These are phyloP conservation scores for Penicillium odoratum DNA, from an alignment of 495 filamentous ascomycete genomes.

Conservation along the genomic window DNA sequence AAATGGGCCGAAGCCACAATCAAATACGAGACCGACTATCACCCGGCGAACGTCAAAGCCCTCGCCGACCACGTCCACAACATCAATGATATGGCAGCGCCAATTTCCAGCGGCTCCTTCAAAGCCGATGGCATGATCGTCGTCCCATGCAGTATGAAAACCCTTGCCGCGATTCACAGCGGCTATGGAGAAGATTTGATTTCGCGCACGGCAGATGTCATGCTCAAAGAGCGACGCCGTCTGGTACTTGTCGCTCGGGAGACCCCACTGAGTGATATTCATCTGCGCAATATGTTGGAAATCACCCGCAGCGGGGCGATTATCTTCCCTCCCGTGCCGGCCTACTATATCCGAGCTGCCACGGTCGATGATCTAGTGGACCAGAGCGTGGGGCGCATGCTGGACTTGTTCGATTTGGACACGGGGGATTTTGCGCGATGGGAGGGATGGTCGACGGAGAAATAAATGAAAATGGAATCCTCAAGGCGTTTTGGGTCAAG, in stretches of 20 bases:
- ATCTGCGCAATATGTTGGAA: slow-evolving; percentile 46
- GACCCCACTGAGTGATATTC: slow-evolving; percentile 47
- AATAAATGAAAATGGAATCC: background rate
- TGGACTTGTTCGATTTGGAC: slow-evolving; percentile 48
- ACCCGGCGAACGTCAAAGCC: slow-evolving; percentile 31
- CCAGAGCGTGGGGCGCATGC: slow-evolving; percentile 45
- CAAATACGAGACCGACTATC: slow-evolving; percentile 45
- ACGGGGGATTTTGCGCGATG: slow-evolving; percentile 43
- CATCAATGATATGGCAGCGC: slow-evolving; percentile 39
- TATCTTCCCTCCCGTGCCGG: slow-evolving; percentile 47
- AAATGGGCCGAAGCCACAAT: slow-evolving; percentile 48
- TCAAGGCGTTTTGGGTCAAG: background rate
- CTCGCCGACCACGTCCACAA: slow-evolving; percentile 41
- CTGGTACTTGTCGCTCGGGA: slow-evolving; percentile 45
- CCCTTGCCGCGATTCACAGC: slow-evolving; percentile 31
- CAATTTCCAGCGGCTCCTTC: slow-evolving; percentile 39
- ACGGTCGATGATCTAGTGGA: slow-evolving; percentile 41
- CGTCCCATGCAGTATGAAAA: slow-evolving; percentile 45
- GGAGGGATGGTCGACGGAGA: slow-evolving; percentile 31
- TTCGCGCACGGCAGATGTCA: slow-evolving; percentile 46
- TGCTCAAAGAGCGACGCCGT: slow-evolving; percentile 44
- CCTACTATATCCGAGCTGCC: slow-evolving; percentile 39
- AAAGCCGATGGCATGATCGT: slow-evolving; percentile 41
- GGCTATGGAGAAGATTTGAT: slow-evolving; percentile 44
- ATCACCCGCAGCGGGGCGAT: slow-evolving; percentile 37